Base-by-base conservation (phyloP, 331 rosid species). In the Acacia pycnantha region DNA sequence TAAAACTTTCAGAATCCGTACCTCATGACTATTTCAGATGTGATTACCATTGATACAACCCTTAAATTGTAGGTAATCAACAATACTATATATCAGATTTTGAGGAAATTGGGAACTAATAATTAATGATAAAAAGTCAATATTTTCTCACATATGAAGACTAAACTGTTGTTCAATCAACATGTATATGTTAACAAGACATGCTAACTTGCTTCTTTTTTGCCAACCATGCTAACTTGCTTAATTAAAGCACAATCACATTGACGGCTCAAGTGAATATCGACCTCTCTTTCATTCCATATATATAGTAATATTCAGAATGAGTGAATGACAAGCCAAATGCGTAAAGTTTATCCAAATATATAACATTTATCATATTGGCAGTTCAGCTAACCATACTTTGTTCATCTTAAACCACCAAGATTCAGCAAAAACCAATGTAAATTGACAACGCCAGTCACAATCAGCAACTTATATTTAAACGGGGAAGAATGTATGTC, bases 71-170 rank as follows among this genome's bases (percentile, higher is more conserved):
- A 77, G 56, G 47, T 16, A 71, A 46, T 14, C 59, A 7, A 22
- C 76, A 73, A 80, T 76, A 48, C 48, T 76, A 70, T 71, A 44
- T 44, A 31, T 26, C 70, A 72, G 80, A 71, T 81, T 81, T 72
- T 59, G 67, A 72, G 54, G 70, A 73, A 58, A n/a, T 46, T 64
- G 41, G 16, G 51, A 27, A 68, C 67, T 43, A 73, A 65, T 27
- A 70, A 76, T 51, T 70, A 41, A 24, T 76, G 53, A 54, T 65
- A 53, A 76, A 64, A 73, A 54, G 26, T 75, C 70, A 40, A 75
- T 59, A 79, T 79, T 35, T 62, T 62, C 31, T 69, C 18, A 16
- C 40, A 71, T 70, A 54, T 37, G 69, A 70, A 70, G 65, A 69
- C 50, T 61, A 74, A 62, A 35, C 16, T 16, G 59, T 51, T 35